Evolutionary conservation across 352 stramenopile species (phyloP).

Genomic region (Pythium diclinum): DNA sequence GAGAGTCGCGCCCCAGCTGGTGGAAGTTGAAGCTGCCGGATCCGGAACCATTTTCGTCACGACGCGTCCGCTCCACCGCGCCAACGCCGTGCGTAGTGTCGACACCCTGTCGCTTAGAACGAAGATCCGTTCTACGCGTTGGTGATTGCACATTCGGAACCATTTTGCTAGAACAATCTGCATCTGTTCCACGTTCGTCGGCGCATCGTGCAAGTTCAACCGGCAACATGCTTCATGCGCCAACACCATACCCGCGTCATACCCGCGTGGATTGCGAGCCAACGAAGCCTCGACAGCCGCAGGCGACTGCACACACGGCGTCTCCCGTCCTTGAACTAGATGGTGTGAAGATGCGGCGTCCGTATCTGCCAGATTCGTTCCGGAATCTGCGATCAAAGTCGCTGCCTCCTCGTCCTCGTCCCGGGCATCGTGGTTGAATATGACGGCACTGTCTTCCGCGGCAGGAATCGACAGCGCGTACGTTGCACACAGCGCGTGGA

Average conservation of each 20-base stretch:
- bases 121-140: background rate
- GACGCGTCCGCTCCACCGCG: slow-evolving; percentile 3
- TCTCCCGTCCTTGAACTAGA: background rate
- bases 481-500: background rate
- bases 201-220: background rate
- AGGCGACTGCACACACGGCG: background rate
- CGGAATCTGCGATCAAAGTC: slow-evolving; percentile 13
- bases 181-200: background rate
- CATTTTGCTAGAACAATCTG: slow-evolving; percentile 30
- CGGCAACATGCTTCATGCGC: background rate
- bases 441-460: background rate
- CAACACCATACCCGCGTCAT: slow-evolving; percentile 32
- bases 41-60: slow-evolving; percentile 7
- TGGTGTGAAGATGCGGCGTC: background rate
- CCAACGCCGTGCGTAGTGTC: background rate
- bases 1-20: background rate
- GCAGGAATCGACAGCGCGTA: background rate
- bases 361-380: slow-evolving; percentile 20
- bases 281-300: slow-evolving; percentile 10
- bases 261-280: slow-evolving; percentile 34
- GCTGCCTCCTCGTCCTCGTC: background rate
- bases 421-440: background rate
- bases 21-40: slow-evolving; percentile 21
- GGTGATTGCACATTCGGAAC: slow-evolving; percentile 20
- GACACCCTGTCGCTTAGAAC: slow-evolving; percentile 1